Percentiles rank a stretch among this genome's conserved stretches.
Conservation (phyloP, 2,329 filamentous ascomycete genomes). For the Stachybotrys elegans region DNA sequence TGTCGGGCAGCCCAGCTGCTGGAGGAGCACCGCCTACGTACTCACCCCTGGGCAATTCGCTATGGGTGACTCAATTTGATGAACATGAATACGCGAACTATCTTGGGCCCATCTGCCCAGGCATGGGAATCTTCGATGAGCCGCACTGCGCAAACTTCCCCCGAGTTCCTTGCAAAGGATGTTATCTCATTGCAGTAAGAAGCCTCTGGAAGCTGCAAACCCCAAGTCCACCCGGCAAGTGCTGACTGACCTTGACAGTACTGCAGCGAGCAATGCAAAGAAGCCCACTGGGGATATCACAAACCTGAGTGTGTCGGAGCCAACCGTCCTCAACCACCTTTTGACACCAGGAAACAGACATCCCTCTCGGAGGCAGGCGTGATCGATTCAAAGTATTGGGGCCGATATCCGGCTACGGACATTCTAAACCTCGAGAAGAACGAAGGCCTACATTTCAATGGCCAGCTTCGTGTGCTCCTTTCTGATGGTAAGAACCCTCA, state of each 20-base stretch:
- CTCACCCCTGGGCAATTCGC: too few relatives aligned
- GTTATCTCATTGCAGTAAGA: not conserved
- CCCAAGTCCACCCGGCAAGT: not conserved
- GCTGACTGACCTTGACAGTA: slow-evolving; percentile 11
- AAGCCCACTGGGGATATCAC: slow-evolving; percentile 9
- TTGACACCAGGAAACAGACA: not conserved
- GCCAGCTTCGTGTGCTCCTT: slow-evolving; percentile 15
- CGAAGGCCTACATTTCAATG: slow-evolving; percentile 17
- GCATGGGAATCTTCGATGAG: too few relatives aligned
- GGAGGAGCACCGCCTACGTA: too few relatives aligned
- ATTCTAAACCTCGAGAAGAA: slow-evolving; percentile 19
- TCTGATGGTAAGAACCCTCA: slow-evolving; percentile 11
- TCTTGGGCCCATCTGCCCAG: too few relatives aligned
- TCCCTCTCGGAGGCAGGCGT: not conserved
- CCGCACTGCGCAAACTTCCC: too few relatives aligned
- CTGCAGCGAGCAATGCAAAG: slow-evolving; percentile 13
- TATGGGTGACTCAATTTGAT: too few relatives aligned
- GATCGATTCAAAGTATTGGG: slow-evolving; percentile 10
- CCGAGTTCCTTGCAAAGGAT: too few relatives aligned
- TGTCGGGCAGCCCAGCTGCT: too few relatives aligned
- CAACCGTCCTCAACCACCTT: not conserved
- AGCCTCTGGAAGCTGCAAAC: too few relatives aligned
- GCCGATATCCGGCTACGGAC: slow-evolving; percentile 16
- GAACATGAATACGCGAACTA: too few relatives aligned
- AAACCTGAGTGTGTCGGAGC: slow-evolving; percentile 3